Base-by-base conservation (phyloP, 805 yeast species). In the Torulaspora franciscae region DNA sequence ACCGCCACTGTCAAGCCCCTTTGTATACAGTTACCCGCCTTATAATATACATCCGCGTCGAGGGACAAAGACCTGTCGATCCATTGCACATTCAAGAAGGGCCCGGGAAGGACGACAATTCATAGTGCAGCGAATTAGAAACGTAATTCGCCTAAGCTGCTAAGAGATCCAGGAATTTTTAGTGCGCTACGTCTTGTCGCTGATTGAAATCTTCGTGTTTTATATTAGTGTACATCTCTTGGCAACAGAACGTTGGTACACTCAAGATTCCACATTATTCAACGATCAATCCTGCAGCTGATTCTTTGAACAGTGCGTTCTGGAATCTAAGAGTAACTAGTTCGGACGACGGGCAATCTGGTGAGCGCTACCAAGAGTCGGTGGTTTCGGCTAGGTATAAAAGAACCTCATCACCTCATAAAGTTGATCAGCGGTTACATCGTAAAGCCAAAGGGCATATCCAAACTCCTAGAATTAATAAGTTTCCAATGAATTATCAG, bases 401-500 rank as follows among this genome's bases (percentile, higher is more conserved):
- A n/a, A 24, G 24, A 8, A 34, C n/a, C 23, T 14, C 34, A 14
- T 29, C 29, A 23, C 37, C 37, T 24, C 34, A n/a, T 14, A 27
- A 32, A 41, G 10, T 26, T 22, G 29, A 41, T n/a, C 44, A 41
- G 28, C 44, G 34, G 22, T 29, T 23, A 29, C 24, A 34, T 24
- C 14, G n/a, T 13, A 42, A 27, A 5, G 6, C 11, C 13, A 22
- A 11, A 19, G 27, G 24, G 13, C 7, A 14, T 17, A 19, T 5
- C 6, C 11, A 30, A 15, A 23, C 11, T 8, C n/a, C 40, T 13
- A 27, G 25, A 27, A 10, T 14, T 17, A 32, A n/a, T 13, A 13
- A 22, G 7, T 27, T 15, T 10, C 14, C 19, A 25, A 63, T 63
- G 67, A 61, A 54, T 40, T 62, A 60, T 43, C 66, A 64, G 39